Conservation (phyloP, 805 yeast genomes). For the Wickerhamomyces chambardii region DNA sequence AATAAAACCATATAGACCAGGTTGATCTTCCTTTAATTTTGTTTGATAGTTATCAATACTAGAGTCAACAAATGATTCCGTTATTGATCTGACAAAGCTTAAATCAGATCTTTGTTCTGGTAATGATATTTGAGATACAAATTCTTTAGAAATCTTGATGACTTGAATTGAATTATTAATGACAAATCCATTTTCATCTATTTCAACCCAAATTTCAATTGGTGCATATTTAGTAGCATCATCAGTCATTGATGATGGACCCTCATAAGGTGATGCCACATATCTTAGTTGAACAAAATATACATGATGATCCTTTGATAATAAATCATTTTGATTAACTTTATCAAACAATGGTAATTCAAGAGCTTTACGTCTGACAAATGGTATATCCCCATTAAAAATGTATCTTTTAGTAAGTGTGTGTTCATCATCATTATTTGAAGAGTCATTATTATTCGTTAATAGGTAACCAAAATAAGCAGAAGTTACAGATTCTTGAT, state of each 20-base stretch:
- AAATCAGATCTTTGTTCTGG: slow-evolving; percentile 35
- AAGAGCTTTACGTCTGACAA: slow-evolving; percentile 9
- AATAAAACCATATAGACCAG: slow-evolving; percentile 7
- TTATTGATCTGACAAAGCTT: slow-evolving; percentile 27
- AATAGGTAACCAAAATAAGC: slow-evolving; percentile 16
- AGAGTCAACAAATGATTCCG: slow-evolving; percentile 19
- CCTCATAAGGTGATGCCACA: slow-evolving; percentile 31
- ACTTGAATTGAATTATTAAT: slow-evolving; percentile 28
- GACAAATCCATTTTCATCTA: slow-evolving; percentile 22
- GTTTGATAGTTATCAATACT: no score
- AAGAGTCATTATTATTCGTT: slow-evolving; percentile 3
- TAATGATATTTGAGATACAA: slow-evolving; percentile 29
- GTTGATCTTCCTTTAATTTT: slow-evolving; percentile 4
- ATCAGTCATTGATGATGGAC: slow-evolving; percentile 5
- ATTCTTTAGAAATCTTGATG: slow-evolving; percentile 37
- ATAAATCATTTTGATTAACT: slow-evolving; percentile 4
- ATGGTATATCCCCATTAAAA: not conserved
- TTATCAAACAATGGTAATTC: slow-evolving; percentile 10
- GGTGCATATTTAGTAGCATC: slow-evolving; percentile 34
- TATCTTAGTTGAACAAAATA: slow-evolving; percentile 36
- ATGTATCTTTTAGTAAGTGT: slow-evolving; percentile 1
- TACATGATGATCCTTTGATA: slow-evolving; percentile 16
- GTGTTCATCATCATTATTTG: not conserved
- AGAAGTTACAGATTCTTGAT: slow-evolving; percentile 5
- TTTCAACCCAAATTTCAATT: slow-evolving; percentile 45